Conservation (phyloP, 805 yeast genomes). For the Lipomyces sp. region DNA sequence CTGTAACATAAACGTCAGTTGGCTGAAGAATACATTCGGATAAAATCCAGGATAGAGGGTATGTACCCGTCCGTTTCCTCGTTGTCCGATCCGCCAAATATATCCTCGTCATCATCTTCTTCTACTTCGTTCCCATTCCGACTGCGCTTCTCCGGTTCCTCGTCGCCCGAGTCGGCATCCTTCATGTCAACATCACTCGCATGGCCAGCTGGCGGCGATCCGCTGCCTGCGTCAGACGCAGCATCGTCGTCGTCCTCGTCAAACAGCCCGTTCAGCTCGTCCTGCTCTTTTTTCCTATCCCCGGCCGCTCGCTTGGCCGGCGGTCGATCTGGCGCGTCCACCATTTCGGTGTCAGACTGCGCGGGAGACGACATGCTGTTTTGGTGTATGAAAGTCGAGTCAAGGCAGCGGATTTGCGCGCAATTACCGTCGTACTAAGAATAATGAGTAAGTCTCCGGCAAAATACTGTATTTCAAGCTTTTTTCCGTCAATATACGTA, state of each 20-base stretch:
- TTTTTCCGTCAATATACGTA: no score
- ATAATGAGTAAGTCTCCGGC: no score
- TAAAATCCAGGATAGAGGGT: not conserved
- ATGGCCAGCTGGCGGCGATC: slow-evolving; percentile 4
- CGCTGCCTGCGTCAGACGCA: slow-evolving; percentile 9
- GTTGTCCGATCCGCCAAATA: slow-evolving; percentile 20
- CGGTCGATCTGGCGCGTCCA: slow-evolving; percentile 7
- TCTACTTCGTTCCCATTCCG: no score
- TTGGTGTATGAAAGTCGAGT: no score
- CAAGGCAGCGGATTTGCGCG: no score
- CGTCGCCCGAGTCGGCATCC: slow-evolving; percentile 1
- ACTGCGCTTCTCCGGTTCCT: no score
- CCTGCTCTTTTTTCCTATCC: slow-evolving; percentile 10
- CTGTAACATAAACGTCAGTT: not conserved
- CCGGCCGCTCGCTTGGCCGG: not conserved
- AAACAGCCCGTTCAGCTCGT: slow-evolving; percentile 26
- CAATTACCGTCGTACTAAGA: no score
- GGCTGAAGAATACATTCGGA: not conserved
- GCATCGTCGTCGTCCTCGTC: slow-evolving; percentile 29
- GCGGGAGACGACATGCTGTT: no score
- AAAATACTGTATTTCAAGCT: no score
- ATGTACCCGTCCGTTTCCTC: slow-evolving; percentile 7
- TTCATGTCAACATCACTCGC: slow-evolving; percentile 19
- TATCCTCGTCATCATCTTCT: slow-evolving; percentile 26
- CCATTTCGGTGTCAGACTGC: no score